Percentiles rank a stretch among this genome's conserved stretches.
These are phyloP conservation scores for Sporothrix mexicana DNA, from an alignment of 2,329 filamentous ascomycete species.

Conservation along the genomic window DNA sequence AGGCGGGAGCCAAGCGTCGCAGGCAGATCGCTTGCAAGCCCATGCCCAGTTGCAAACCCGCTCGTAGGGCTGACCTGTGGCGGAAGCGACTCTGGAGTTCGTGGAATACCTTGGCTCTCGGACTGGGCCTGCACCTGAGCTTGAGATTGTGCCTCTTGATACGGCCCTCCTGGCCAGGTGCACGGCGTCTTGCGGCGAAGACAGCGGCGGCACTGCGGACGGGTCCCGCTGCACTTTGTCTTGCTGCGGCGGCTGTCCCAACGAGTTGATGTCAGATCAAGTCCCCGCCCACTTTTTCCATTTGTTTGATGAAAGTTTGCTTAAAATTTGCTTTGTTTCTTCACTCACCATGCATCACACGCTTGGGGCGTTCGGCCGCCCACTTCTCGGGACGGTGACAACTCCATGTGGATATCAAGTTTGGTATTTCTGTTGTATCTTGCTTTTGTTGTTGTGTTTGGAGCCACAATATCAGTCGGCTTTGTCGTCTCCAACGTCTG, in stretches of 20 bases:
- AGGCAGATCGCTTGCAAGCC: too few relatives aligned
- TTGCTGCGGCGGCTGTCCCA: constrained; percentile 27
- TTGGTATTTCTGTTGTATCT: neutral
- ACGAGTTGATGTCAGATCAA: too few relatives aligned
- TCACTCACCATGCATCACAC: constrained; percentile 9
- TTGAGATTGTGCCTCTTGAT: neutral
- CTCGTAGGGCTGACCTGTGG: neutral
- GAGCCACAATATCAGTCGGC: neutral
- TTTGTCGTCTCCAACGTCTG: neutral
- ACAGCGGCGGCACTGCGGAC: constrained; percentile 21
- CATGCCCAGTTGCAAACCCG: too few relatives aligned
- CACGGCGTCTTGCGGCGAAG: neutral
- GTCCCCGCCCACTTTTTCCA: too few relatives aligned
- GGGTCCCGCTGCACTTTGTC: constrained; percentile 20
- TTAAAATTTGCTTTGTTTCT: too few relatives aligned
- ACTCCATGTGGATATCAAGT: neutral
- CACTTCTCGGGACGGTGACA: neutral
- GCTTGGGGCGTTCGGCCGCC: constrained; percentile 19
- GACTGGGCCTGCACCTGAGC: neutral
- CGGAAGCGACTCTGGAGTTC: too few relatives aligned
- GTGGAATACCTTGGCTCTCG: neutral
- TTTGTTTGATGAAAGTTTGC: neutral
- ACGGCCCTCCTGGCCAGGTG: neutral
- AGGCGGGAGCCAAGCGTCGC: too few relatives aligned
- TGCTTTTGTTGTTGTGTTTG: neutral